These are phyloP conservation scores for Filosporella fistucella DNA, from an alignment of 495 filamentous ascomycete genomes.

Conservation along the genomic window DNA sequence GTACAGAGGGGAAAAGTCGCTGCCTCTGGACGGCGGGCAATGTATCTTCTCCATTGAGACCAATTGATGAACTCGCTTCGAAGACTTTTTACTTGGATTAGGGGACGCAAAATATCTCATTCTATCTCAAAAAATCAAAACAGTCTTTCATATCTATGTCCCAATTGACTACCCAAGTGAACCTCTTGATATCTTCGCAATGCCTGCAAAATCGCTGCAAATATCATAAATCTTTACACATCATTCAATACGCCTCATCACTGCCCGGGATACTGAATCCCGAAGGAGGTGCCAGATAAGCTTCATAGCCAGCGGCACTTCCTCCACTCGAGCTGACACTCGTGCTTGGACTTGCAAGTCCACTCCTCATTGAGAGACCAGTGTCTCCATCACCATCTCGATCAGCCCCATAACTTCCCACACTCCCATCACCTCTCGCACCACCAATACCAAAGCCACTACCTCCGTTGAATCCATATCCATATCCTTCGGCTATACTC, in stretches of 20 bases:
- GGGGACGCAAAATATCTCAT: too few species aligned
- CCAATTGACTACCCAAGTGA: too few species aligned
- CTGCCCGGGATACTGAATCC: background rate
- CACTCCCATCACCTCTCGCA: constrained; percentile 16
- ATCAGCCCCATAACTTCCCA: constrained; percentile 13
- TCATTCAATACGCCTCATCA: constrained; percentile 12
- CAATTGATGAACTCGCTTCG: too few species aligned
- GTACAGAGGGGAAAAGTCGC: too few species aligned
- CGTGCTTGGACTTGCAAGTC: constrained; percentile 26
- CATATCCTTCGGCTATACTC: constrained; percentile 19
- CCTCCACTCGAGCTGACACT: constrained; percentile 19
- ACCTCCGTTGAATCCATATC: constrained; percentile 14
- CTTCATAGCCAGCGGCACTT: constrained; percentile 18
- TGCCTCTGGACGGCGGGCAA: too few species aligned
- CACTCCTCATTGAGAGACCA: constrained; percentile 17
- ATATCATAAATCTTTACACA: background rate
- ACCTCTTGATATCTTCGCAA: constrained; percentile 1
- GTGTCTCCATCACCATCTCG: constrained; percentile 6
- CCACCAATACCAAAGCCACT: constrained; percentile 19
- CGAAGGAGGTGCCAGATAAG: constrained; percentile 5
- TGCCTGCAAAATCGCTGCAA: background rate
- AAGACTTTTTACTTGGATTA: too few species aligned
- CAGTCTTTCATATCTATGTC: too few species aligned
- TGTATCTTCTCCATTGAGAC: too few species aligned
- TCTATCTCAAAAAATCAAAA: too few species aligned